Evolutionary conservation across 805 yeast genomes (phyloP).

Genomic region (Saturnispora zaruensis): DNA sequence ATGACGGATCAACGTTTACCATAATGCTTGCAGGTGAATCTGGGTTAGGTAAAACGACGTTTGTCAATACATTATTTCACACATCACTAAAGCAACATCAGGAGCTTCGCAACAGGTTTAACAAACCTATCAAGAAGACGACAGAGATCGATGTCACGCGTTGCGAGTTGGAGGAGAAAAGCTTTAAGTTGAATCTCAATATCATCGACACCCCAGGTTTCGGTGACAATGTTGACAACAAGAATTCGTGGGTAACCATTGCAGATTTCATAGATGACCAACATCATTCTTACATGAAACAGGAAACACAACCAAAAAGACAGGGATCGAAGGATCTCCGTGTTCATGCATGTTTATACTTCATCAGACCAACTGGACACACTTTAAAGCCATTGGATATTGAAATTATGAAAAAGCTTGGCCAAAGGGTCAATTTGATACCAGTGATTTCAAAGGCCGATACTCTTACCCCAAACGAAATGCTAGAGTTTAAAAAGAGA

Average conservation of each 20-base stretch:
- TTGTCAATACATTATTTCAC: slow-evolving; percentile 78
- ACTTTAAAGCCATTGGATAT: slow-evolving; percentile 81
- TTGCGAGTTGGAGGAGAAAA: slow-evolving; percentile 79
- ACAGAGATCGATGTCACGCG: slow-evolving; percentile 72
- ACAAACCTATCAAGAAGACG: slow-evolving; percentile 55
- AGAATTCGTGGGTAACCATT: slow-evolving; percentile 78
- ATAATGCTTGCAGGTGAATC: slow-evolving; percentile 86
- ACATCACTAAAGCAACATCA: slow-evolving; percentile 55
- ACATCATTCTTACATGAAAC: slow-evolving; percentile 80
- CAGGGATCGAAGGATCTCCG: slow-evolving; percentile 61
- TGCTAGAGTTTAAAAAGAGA: slow-evolving; percentile 59
- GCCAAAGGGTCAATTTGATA: slow-evolving; percentile 74
- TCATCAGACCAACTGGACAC: slow-evolving; percentile 87
- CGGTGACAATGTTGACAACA: slow-evolving; percentile 84
- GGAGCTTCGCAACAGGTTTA: slow-evolving; percentile 46
- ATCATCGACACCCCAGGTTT: slow-evolving; percentile 91
- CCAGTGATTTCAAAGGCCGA: slow-evolving; percentile 90
- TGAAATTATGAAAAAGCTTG: slow-evolving; percentile 75
- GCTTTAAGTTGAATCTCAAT: slow-evolving; percentile 67
- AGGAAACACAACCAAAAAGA: slow-evolving; percentile 86
- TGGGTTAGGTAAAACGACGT: slow-evolving; percentile 89
- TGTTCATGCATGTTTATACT: slow-evolving; percentile 85
- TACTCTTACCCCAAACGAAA: slow-evolving; percentile 65
- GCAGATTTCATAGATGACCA: slow-evolving; percentile 87
- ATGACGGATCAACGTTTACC: slow-evolving; percentile 68